These are phyloP conservation scores for Pythium phragmitis DNA, from an alignment of 352 stramenopile genomes.

Conservation along the genomic window DNA sequence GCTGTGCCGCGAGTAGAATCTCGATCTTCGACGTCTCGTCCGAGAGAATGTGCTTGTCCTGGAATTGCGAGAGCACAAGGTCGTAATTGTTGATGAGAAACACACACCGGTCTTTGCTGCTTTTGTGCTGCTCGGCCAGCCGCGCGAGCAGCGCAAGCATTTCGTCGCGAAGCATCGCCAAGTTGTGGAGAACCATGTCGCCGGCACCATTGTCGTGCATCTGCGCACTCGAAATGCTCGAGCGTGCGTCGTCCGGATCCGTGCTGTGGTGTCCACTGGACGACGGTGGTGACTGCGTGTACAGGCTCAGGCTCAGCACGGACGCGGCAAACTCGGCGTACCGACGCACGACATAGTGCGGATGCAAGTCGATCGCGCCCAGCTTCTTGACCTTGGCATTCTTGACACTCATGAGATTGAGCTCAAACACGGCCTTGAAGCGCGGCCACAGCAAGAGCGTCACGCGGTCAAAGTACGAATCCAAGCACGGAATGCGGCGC, in stretches of 20 bases:
- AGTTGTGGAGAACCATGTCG: constrained; percentile 95
- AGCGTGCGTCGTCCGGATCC: constrained; percentile 26
- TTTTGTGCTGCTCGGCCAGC: constrained; percentile 90
- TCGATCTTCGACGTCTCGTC: constrained; percentile 96
- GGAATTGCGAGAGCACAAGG: constrained; percentile 94
- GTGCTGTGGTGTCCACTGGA: constrained; percentile 12
- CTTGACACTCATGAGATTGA: constrained; percentile 92
- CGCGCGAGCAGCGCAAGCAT: constrained; percentile 78
- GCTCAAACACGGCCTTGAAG: constrained; percentile 96
- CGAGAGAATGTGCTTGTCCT: constrained; percentile 91
- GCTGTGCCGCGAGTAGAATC: constrained; percentile 90
- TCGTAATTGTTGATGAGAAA: constrained; percentile 99
- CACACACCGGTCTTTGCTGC: constrained; percentile 93
- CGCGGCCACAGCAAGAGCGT: constrained; percentile 96
- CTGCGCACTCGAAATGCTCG: constrained; percentile 55
- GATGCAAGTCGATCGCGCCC: constrained; percentile 93
- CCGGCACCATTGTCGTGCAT: constrained; percentile 82
- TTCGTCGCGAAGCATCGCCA: constrained; percentile 82
- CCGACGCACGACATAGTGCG: constrained; percentile 95
- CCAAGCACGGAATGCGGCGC: constrained; percentile 87
- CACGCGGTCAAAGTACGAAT: constrained; percentile 96
- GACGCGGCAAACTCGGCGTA: constrained; percentile 98
- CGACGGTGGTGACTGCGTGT: constrained; percentile 43
- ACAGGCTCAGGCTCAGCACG: constrained; percentile 91
- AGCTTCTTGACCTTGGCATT: constrained; percentile 89